Evolutionary conservation across 805 yeast species (phyloP).

Genomic region (Tetrapisispora pingtungensis): DNA sequence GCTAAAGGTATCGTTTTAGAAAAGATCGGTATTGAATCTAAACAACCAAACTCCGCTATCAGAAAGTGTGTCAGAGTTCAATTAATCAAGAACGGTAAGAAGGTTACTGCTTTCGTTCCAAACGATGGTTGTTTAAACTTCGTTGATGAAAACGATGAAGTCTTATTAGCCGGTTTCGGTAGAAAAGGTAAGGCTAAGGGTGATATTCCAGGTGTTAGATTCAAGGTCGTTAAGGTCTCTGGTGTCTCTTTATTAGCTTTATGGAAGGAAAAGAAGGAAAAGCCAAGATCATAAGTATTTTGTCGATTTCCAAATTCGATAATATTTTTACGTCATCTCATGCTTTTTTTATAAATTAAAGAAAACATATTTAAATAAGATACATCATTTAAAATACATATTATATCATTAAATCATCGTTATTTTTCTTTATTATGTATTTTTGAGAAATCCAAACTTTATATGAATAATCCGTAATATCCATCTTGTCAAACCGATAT

Average conservation of each 20-base stretch:
- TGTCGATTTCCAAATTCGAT: background rate
- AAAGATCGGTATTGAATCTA: constrained; percentile 99
- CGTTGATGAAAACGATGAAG: constrained; percentile 99
- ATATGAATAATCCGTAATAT: too few relatives aligned
- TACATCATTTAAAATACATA: constrained; percentile 1
- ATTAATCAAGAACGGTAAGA: constrained; percentile 99
- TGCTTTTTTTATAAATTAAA: background rate
- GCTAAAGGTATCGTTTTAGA: constrained; percentile 99
- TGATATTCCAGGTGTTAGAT: constrained; percentile 99
- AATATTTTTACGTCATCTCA: background rate
- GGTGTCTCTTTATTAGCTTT: constrained; percentile 99
- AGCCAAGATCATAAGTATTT: constrained; percentile 90
- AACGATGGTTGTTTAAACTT: constrained; percentile 99
- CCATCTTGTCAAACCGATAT: too few relatives aligned
- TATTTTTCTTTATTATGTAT: too few relatives aligned
- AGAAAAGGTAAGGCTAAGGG: constrained; percentile 99
- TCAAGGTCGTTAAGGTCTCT: constrained; percentile 99
- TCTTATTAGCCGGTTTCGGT: constrained; percentile 99
- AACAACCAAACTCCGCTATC: constrained; percentile 99
- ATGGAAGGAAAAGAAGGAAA: constrained; percentile 99
- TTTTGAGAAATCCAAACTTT: too few relatives aligned
- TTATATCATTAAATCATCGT: background rate
- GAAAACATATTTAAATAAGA: constrained; percentile 1
- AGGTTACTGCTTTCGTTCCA: constrained; percentile 99
- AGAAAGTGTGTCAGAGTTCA: constrained; percentile 99